Evolutionary conservation across 2,329 filamentous ascomycete species (phyloP).

Genomic region (Dactylellina parvicollis): DNA sequence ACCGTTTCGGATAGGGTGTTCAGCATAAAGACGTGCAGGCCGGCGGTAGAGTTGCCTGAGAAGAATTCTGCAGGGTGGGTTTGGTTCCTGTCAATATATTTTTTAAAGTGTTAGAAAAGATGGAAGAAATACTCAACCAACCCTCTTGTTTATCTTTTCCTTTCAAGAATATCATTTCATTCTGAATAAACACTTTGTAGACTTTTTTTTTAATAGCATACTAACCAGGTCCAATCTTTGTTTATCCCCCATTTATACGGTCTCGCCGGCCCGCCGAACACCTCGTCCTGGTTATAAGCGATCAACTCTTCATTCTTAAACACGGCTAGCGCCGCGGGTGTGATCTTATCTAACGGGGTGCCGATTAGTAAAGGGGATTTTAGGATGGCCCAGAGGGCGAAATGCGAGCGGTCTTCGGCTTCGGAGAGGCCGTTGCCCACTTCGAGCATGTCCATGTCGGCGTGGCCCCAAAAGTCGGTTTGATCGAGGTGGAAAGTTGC

Average conservation of each 20-base stretch:
- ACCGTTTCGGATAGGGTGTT: constrained; percentile 62
- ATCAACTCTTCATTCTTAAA: constrained; percentile 62
- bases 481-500: constrained; percentile 60
- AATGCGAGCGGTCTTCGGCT: constrained; percentile 60
- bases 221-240: constrained; percentile 64
- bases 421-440: constrained; percentile 61
- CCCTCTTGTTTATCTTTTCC: neutral
- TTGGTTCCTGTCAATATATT: constrained; percentile 62
- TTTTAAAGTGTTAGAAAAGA: too few relatives aligned
- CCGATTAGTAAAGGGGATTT: constrained; percentile 64
- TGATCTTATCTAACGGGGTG: constrained; percentile 61
- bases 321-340: constrained; percentile 61
- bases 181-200: neutral
- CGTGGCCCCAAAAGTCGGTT: constrained; percentile 61
- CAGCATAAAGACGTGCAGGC: constrained; percentile 65
- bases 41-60: constrained; percentile 63
- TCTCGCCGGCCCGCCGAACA: constrained; percentile 61
- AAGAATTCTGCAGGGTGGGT: constrained; percentile 66
- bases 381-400: constrained; percentile 62
- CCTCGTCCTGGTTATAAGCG: constrained; percentile 64
- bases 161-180: neutral
- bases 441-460: constrained; percentile 62
- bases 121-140: neutral
- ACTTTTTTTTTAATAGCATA: constrained; percentile 49
- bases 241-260: constrained; percentile 66